These are phyloP conservation scores for Nemania sp. DNA, from an alignment of 2,329 filamentous ascomycete genomes.

Conservation along the genomic window DNA sequence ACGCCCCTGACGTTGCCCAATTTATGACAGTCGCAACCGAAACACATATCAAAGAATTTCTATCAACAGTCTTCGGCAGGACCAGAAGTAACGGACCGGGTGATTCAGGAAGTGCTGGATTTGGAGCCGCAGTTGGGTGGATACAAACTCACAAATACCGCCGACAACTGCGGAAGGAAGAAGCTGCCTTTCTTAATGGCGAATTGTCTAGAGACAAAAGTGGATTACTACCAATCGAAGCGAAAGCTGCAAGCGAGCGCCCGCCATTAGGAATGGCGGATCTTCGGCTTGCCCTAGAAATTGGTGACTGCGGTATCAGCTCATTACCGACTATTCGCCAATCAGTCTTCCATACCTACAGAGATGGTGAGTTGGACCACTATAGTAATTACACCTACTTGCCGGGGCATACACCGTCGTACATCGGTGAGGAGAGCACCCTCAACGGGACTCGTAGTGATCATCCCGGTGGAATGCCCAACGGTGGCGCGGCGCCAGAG, in stretches of 20 bases:
- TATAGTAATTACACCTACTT: slow-evolving; percentile 71
- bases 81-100: slow-evolving; percentile 74
- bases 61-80: slow-evolving; percentile 72
- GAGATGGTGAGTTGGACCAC: slow-evolving; percentile 80
- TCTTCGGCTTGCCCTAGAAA: slow-evolving; percentile 78
- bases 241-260: slow-evolving; percentile 78
- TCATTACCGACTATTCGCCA: slow-evolving; percentile 82
- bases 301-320: slow-evolving; percentile 80
- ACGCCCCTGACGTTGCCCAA: slow-evolving; percentile 69
- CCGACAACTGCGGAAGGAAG: slow-evolving; percentile 79
- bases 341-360: slow-evolving; percentile 75
- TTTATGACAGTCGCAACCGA: slow-evolving; percentile 75
- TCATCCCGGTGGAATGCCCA: slow-evolving; percentile 49
- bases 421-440: slow-evolving; percentile 43
- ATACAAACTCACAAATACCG: slow-evolving; percentile 85
- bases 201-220: slow-evolving; percentile 79
- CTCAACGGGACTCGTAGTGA: slow-evolving; percentile 25
- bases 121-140: slow-evolving; percentile 74
- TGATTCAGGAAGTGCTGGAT: slow-evolving; percentile 70
- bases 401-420: slow-evolving; percentile 52
- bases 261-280: slow-evolving; percentile 82
- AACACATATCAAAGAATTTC: slow-evolving; percentile 74
- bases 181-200: slow-evolving; percentile 77
- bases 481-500: slow-evolving; percentile 60
- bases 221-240: slow-evolving; percentile 83